Percentiles rank a stretch among this genome's conserved stretches.
Evolutionary conservation across 148 eudicot genomes (phyloP).

Genomic region (Cornus kousa): DNA sequence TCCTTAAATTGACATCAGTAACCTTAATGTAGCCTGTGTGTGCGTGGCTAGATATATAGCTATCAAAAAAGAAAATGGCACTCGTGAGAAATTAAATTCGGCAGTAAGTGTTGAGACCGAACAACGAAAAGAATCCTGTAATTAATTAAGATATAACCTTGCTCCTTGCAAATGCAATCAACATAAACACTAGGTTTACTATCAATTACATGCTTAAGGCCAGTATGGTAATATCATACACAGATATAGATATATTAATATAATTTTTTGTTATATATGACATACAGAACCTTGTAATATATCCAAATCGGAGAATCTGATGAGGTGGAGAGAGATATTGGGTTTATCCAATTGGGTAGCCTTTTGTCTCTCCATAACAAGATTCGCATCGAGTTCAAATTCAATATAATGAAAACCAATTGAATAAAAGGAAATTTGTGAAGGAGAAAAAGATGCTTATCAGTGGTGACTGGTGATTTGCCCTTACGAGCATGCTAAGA

Average conservation of each 20-base stretch:
- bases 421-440: not conserved
- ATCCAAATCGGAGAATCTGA: not conserved
- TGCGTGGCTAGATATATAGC: too few species aligned
- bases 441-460: not conserved
- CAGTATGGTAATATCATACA: not conserved
- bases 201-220: not conserved
- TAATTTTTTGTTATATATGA: not conserved
- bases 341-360: conserved; percentile 1
- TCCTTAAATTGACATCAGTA: too few species aligned
- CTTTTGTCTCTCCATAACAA: not conserved
- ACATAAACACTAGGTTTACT: not conserved
- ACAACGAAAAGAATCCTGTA: too few species aligned
- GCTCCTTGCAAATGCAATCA: too few species aligned
- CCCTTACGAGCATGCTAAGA: not conserved
- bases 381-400: conserved; percentile 5
- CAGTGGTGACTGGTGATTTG: not conserved
- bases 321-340: conserved; percentile 6
- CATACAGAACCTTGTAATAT: not conserved
- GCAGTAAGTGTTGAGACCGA: too few species aligned
- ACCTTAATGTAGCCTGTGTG: too few species aligned
- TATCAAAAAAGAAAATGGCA: too few species aligned
- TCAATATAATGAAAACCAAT: not conserved
- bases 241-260: not conserved
- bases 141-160: too few species aligned
- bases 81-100: too few species aligned